These are phyloP conservation scores for Trichosporon ovoides DNA, from an alignment of 1,284 basidiomycete genomes.

Conservation along the genomic window DNA sequence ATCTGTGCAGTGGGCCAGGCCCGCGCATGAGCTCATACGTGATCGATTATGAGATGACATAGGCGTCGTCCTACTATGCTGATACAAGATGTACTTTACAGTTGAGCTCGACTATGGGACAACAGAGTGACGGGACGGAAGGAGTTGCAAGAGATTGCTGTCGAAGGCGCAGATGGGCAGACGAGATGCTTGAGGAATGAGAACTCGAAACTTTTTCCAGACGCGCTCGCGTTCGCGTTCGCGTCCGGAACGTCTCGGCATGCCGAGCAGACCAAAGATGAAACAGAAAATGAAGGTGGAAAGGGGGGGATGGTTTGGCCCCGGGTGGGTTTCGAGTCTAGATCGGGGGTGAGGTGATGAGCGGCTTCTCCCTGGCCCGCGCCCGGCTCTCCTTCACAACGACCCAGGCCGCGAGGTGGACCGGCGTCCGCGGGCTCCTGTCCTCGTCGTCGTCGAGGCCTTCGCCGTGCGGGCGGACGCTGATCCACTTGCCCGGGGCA, in stretches of 20 bases:
- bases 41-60: constrained; percentile 5
- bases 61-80: background rate
- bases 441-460: background rate
- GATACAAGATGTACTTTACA: constrained; percentile 4
- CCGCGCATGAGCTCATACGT: background rate
- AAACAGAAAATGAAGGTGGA: background rate
- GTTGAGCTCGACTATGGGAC: background rate
- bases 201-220: background rate
- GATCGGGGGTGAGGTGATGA: constrained; percentile 1
- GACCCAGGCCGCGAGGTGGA: constrained; percentile 16
- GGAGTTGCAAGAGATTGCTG: background rate
- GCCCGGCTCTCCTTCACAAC: constrained; percentile 9
- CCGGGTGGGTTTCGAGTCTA: background rate
- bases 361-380: background rate
- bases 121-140: background rate
- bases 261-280: background rate
- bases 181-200: background rate
- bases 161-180: background rate
- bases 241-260: background rate
- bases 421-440: constrained; percentile 44
- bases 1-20: background rate
- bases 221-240: background rate
- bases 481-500: constrained; percentile 9
- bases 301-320: background rate
- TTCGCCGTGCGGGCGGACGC: constrained; percentile 5